phyloP scores from a whole-genome alignment of 257 asterid species.

The Fraxinus anomala region DNA sequence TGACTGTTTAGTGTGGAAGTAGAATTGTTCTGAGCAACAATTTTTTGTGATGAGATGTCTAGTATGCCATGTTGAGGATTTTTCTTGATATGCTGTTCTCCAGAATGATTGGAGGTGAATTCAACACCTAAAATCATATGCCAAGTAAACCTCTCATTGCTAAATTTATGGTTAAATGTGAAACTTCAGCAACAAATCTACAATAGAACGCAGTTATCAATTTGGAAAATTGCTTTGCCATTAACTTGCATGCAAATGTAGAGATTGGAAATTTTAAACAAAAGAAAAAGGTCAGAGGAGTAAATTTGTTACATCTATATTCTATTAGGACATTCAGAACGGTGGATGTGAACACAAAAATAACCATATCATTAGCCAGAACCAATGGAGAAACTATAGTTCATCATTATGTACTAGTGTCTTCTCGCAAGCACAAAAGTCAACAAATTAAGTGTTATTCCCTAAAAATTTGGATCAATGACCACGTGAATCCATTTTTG shows the following conservation, averaged over 20 bases:
- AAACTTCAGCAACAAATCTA: neutral
- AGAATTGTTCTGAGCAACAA: slow-evolving; percentile 28
- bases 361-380: neutral
- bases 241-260: neutral
- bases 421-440: neutral
- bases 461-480: neutral
- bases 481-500: neutral
- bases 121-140: slow-evolving; percentile 41
- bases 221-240: neutral
- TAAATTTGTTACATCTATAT: neutral
- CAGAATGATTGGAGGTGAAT: slow-evolving; percentile 29
- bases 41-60: slow-evolving; percentile 26
- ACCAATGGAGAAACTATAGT: neutral
- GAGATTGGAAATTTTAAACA: neutral
- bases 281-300: neutral
- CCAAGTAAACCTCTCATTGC: neutral
- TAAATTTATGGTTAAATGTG: slow-evolving; percentile 2
- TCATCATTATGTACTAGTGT: neutral
- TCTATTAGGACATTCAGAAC: neutral
- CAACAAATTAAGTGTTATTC: too few species aligned
- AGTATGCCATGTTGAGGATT: slow-evolving; percentile 24
- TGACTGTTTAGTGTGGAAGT: slow-evolving; percentile 24
- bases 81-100: slow-evolving; percentile 32
- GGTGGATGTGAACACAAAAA: neutral
- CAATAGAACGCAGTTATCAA: neutral